Percentiles rank a stretch among this genome's conserved stretches.
These are phyloP conservation scores for Lepidium campestre DNA, from an alignment of 441 rosid species.

Conservation along the genomic window DNA sequence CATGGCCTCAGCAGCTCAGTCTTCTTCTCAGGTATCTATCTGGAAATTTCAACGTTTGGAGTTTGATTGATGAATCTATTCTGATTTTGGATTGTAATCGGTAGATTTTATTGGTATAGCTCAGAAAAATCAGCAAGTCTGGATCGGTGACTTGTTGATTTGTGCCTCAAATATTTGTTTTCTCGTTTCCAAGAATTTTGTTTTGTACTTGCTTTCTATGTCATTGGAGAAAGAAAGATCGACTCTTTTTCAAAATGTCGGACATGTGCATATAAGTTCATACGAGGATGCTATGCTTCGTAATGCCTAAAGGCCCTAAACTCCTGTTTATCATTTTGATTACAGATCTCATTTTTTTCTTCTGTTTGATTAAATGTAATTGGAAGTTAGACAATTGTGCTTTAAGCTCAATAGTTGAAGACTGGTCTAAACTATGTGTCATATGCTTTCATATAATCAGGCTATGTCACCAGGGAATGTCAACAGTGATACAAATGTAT, in stretches of 20 bases:
- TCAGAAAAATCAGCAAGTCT: not conserved
- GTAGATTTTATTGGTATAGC: not conserved
- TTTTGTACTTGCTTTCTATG: not conserved
- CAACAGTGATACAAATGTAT: conserved; percentile 39
- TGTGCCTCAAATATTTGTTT: not conserved
- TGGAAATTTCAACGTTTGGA: not conserved
- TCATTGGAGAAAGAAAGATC: not conserved
- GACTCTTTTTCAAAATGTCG: not conserved
- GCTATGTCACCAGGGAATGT: conserved; percentile 48
- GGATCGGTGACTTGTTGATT: not conserved
- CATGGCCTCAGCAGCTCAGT: conserved; percentile 69
- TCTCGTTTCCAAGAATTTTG: not conserved
- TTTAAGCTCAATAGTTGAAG: not conserved
- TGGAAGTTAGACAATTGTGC: not conserved
- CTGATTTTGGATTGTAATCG: not conserved
- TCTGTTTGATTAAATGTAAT: not conserved
- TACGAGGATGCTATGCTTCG: not conserved
- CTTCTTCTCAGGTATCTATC: conserved; percentile 44
- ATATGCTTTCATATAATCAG: conserved; percentile 31
- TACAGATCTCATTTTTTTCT: not conserved
- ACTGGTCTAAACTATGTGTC: not conserved
- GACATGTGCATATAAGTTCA: not conserved
- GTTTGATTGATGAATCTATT: not conserved
- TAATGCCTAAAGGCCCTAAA: not conserved
- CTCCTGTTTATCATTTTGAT: not conserved